These are phyloP conservation scores for Symbiotaphrina buchneri DNA, from an alignment of 495 filamentous ascomycete genomes.

Conservation along the genomic window DNA sequence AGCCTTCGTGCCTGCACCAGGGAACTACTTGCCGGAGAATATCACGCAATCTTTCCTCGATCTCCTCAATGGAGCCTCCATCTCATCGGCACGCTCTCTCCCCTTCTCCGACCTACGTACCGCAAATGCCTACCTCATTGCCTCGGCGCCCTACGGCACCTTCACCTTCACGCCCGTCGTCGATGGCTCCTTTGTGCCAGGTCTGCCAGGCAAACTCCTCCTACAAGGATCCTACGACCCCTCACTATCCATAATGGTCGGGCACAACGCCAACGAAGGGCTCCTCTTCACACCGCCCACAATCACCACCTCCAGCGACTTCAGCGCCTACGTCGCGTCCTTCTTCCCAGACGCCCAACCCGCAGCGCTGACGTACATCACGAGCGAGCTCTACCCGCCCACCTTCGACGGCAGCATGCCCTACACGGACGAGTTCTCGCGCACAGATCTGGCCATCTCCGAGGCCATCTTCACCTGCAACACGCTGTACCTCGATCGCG, in stretches of 20 bases:
- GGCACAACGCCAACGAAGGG: slow-evolving; percentile 32
- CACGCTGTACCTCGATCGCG: slow-evolving; percentile 37
- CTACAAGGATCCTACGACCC: slow-evolving; percentile 23
- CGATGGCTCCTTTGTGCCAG: slow-evolving; percentile 31
- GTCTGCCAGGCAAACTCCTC: slow-evolving; percentile 28
- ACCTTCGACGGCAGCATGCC: slow-evolving; percentile 22
- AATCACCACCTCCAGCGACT: slow-evolving; percentile 20
- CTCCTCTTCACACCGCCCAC: slow-evolving; percentile 24
- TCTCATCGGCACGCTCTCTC: slow-evolving; percentile 26
- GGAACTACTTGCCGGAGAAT: slow-evolving; percentile 20
- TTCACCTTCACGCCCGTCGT: slow-evolving; percentile 36
- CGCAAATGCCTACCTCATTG: slow-evolving; percentile 28
- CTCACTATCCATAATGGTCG: slow-evolving; percentile 28
- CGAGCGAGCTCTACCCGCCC: slow-evolving; percentile 22
- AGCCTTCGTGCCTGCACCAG: slow-evolving; percentile 23
- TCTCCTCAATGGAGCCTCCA: slow-evolving; percentile 22
- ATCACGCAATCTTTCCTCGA: slow-evolving; percentile 20
- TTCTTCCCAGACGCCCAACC: slow-evolving; percentile 21
- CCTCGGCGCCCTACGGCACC: slow-evolving; percentile 26
- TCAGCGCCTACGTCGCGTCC: slow-evolving; percentile 18
- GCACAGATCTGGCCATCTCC: slow-evolving; percentile 12
- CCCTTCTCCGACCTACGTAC: slow-evolving; percentile 18
- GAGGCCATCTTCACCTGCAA: slow-evolving; percentile 41
- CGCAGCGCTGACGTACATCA: slow-evolving; percentile 17
- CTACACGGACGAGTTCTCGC: slow-evolving; percentile 26